phyloP scores from a whole-genome alignment of 371 early-diverging fungal genomes.

The Mucor saturninus region DNA sequence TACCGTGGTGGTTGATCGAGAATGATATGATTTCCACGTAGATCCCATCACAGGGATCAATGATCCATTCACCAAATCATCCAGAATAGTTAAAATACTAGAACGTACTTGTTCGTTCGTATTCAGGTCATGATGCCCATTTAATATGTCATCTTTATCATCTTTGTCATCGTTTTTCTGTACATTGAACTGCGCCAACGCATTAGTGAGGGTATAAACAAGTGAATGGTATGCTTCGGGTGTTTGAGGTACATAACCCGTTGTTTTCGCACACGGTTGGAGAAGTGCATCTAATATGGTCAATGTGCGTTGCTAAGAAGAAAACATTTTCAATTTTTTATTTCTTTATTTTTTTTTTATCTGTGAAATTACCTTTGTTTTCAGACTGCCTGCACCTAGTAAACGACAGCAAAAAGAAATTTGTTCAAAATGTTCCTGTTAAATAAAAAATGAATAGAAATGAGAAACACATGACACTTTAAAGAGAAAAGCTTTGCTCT shows the following conservation, averaged over 20 bases:
- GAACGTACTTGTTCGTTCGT: constrained; percentile 24
- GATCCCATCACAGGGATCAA: constrained; percentile 33
- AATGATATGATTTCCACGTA: constrained; percentile 31
- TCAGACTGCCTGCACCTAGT: constrained; percentile 29
- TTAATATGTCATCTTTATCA: not conserved
- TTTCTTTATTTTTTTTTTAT: not conserved
- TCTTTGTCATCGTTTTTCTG: not conserved
- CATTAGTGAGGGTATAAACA: constrained; percentile 47
- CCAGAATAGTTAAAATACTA: constrained; percentile 34
- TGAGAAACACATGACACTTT: no score
- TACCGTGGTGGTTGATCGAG: not conserved
- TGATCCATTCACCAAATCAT: constrained; percentile 33
- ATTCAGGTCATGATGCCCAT: not conserved
- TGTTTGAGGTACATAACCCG: constrained; percentile 43
- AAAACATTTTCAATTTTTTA: not conserved
- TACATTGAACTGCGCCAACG: constrained; percentile 27
- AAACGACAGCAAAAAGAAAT: constrained; percentile 48
- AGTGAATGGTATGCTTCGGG: constrained; percentile 47
- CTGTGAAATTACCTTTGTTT: constrained; percentile 36
- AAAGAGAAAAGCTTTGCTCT: not conserved
- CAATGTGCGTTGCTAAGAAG: constrained; percentile 38
- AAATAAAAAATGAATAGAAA: not conserved
- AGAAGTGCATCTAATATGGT: constrained; percentile 33
- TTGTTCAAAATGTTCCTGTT: constrained; percentile 53
- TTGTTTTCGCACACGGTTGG: constrained; percentile 30